These are phyloP conservation scores for Tardiomyces digboiensis DNA, from an alignment of 1,139 yeast species.

Conservation along the genomic window DNA sequence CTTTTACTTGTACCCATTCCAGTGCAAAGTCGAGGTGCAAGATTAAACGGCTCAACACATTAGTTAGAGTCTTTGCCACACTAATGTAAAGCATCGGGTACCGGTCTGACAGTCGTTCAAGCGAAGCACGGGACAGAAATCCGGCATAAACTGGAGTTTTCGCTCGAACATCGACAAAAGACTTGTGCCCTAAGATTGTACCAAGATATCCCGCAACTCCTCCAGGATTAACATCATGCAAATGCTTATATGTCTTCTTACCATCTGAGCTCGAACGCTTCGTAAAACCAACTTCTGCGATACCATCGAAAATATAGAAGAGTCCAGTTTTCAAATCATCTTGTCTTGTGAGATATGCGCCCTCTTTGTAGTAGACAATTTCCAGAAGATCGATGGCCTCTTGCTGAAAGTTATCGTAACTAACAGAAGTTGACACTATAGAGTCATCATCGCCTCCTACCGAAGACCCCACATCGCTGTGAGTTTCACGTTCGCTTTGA, in stretches of 20 bases:
- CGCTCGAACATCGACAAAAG: constrained; percentile 64
- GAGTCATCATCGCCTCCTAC: constrained; percentile 6
- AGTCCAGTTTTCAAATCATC: constrained; percentile 64
- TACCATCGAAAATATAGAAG: constrained; percentile 71
- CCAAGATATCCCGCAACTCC: constrained; percentile 87
- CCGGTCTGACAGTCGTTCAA: constrained; percentile 62
- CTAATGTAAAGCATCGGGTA: constrained; percentile 69
- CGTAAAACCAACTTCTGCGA: constrained; percentile 45
- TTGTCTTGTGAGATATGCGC: constrained; percentile 50
- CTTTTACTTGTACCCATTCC: constrained; percentile 89
- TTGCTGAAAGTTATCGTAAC: constrained; percentile 10
- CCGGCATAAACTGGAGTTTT: constrained; percentile 57
- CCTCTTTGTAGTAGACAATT: constrained; percentile 45
- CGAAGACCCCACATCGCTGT: constrained; percentile 3
- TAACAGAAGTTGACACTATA: not conserved
- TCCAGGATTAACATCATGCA: constrained; percentile 62
- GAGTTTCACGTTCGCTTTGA: not conserved
- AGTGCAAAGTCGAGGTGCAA: constrained; percentile 80
- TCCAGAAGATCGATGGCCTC: constrained; percentile 60
- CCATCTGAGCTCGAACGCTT: constrained; percentile 18
- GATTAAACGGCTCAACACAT: constrained; percentile 55
- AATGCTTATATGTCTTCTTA: constrained; percentile 27
- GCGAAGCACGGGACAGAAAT: constrained; percentile 49
- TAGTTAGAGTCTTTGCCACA: constrained; percentile 64
- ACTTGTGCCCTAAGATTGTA: constrained; percentile 67